Evolutionary conservation across 2,329 filamentous ascomycete species (phyloP), one percentile per base, ranked within the genome.

Genomic region (Talaromyces sp.): DNA sequence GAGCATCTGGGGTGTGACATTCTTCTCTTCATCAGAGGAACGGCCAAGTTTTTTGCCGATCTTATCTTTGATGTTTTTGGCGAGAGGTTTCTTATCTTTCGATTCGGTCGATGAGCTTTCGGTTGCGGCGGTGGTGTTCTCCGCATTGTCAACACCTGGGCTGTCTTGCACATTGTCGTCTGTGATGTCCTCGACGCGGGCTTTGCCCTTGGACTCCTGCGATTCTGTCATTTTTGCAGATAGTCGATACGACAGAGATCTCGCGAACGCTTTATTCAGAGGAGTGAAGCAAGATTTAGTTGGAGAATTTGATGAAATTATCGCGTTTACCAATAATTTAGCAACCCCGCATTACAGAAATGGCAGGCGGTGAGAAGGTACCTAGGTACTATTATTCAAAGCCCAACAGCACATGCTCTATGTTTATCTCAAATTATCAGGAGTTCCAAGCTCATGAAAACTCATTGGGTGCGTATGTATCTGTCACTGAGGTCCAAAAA

Each of bases 111-210:
- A 52, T 52, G 49, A 69, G 60, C 60, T 63, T 35, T 63, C 62
- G 19, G 27, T 22, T 39, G 33, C 19, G 41, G 24, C 37, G 58
- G 49, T 45, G 45, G 45, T 49, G 56, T 65, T 79, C 56, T 78
- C 81, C 8, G 80, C 80, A 3, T 76, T 74, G 31, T 81, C 76
- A 1, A 67, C 82, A n/a, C 76, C 78, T 0, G 31, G 31, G n/a
- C 49, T 47, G 63, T 60, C 63, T 43, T 64, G 39, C 27, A 49
- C 49, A 31, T 65, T 61, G n/a, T 64, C 57, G n/a, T 60, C 61
- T 41, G 72, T 70, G 27, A 57, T 19, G 37, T 66, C 64, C 35
- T 64, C 60, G 14, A 41, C 60, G 19, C 43, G 65, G 52, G 70
- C 70, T 59, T 77, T 77, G 66, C 73, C 74, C 68, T 78, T 76